Percentiles rank a stretch among this genome's conserved stretches.
phyloP scores from a whole-genome alignment of 176 grass and related monocot genomes.

The Triticum turgidum region DNA sequence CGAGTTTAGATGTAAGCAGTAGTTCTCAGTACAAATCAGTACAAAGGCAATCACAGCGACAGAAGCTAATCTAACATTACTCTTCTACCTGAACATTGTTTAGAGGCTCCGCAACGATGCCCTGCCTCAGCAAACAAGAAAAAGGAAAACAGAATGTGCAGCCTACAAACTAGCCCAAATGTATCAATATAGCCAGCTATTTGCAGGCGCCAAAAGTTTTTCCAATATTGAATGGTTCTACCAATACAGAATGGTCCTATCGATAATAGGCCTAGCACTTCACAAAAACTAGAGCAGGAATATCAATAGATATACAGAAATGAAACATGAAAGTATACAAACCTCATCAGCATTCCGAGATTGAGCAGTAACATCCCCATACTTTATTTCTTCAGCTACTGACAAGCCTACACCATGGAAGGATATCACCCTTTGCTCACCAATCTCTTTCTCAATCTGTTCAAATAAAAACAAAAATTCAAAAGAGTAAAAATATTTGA shows the following conservation, averaged over 20 bases:
- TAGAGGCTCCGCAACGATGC: background rate
- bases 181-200: background rate
- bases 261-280: background rate
- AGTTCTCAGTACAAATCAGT: slow-evolving; percentile 12
- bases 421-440: slow-evolving; percentile 85
- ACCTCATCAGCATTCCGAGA: slow-evolving; percentile 70
- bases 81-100: background rate
- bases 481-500: slow-evolving; percentile 25
- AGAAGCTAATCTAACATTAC: background rate
- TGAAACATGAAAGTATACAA: slow-evolving; percentile 18
- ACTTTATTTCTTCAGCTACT: slow-evolving; percentile 72
- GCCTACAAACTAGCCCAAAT: background rate
- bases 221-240: background rate
- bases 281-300: slow-evolving; percentile 8
- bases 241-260: slow-evolving; percentile 5
- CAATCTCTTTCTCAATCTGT: slow-evolving; percentile 96
- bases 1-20: background rate
- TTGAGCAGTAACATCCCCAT: slow-evolving; percentile 46
- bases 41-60: background rate
- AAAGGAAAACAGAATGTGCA: background rate
- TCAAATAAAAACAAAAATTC: slow-evolving; percentile 23
- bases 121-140: background rate
- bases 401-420: slow-evolving; percentile 93
- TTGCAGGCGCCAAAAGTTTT: slow-evolving; percentile 3
- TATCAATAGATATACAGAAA: slow-evolving; percentile 4